These are phyloP conservation scores for Polyporus tsugae DNA, from an alignment of 1,284 basidiomycete species.

Conservation along the genomic window DNA sequence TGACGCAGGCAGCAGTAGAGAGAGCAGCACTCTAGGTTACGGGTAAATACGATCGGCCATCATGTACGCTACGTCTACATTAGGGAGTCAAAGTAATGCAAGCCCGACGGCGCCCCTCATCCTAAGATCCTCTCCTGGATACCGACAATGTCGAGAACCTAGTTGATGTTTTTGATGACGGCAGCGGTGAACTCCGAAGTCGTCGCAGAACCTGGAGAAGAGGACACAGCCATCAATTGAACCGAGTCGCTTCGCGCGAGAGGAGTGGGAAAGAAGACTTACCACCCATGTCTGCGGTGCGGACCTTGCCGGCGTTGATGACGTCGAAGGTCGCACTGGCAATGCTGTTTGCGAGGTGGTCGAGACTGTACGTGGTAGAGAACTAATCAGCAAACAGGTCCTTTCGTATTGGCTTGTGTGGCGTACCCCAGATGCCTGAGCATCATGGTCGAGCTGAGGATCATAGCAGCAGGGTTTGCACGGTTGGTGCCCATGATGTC, in stretches of 20 bases:
- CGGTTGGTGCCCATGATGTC: conserved; percentile 98
- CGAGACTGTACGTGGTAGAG: conserved; percentile 64
- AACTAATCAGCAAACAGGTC: conserved; percentile 8
- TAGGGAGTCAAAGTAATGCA: conserved; percentile 31
- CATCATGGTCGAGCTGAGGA: conserved; percentile 99
- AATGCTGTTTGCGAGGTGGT: conserved; percentile 95
- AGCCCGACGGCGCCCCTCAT: conserved; percentile 21
- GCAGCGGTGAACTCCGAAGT: conserved; percentile 94
- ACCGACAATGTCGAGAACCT: conserved; percentile 16
- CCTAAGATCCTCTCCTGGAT: conserved; percentile 19
- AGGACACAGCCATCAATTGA: conserved; percentile 11
- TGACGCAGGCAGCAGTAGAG: conserved; percentile 16
- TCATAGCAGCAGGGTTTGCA: conserved; percentile 98
- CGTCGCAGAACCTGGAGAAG: conserved; percentile 73
- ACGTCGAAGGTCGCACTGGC: conserved; percentile 94
- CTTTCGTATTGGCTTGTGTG: conserved; percentile 7
- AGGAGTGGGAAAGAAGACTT: conserved; percentile 41
- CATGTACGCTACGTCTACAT: conserved; percentile 39
- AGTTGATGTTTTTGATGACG: conserved; percentile 77
- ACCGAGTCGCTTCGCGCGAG: conserved; percentile 7
- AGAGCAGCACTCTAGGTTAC: conserved; percentile 27
- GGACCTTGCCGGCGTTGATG: conserved; percentile 88
- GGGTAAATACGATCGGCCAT: conserved; percentile 33
- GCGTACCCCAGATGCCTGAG: conserved; percentile 92
- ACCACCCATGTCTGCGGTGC: conserved; percentile 97